A percentile compares a stretch with the other conserved stretches of the same genome.
Conservation (phyloP, 2,329 filamentous ascomycete genomes). For the Botrytis sinoallii region DNA sequence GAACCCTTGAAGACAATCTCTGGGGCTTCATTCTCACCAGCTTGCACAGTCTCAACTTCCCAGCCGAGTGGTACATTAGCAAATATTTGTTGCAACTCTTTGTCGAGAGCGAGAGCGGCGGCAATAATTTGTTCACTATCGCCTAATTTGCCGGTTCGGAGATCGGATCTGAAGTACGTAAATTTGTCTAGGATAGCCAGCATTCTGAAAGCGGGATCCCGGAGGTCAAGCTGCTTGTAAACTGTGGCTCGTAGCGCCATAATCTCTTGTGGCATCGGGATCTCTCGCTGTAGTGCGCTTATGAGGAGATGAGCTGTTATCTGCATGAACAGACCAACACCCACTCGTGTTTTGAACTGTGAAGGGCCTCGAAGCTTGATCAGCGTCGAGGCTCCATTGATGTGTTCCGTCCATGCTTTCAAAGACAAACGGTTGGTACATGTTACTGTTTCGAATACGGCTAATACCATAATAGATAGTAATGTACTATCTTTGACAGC, state of each 20-base stretch:
- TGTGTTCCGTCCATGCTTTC: slow-evolving; percentile 51
- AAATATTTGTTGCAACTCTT: background rate
- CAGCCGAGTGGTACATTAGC: background rate
- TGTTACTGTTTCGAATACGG: slow-evolving; percentile 51
- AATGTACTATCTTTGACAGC: slow-evolving; percentile 52
- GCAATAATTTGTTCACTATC: background rate
- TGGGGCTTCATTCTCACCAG: background rate
- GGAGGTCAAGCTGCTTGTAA: background rate
- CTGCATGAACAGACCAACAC: slow-evolving; percentile 27
- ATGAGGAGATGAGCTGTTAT: background rate
- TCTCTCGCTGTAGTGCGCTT: background rate
- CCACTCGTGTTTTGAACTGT: slow-evolving; percentile 48
- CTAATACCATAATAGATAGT: slow-evolving; percentile 51
- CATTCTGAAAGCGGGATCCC: background rate
- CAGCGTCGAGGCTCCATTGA: slow-evolving; percentile 51
- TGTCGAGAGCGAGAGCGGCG: background rate
- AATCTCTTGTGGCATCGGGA: background rate
- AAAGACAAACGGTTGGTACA: slow-evolving; percentile 44
- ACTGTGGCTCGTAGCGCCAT: background rate
- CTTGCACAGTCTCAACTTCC: background rate
- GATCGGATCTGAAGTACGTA: background rate
- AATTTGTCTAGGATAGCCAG: background rate
- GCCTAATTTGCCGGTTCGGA: background rate
- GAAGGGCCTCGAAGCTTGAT: slow-evolving; percentile 47
- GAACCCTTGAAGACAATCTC: background rate